Evolutionary conservation across 2,329 filamentous ascomycete species (phyloP).

Genomic region (Aspergillus pseudoviridinutans): DNA sequence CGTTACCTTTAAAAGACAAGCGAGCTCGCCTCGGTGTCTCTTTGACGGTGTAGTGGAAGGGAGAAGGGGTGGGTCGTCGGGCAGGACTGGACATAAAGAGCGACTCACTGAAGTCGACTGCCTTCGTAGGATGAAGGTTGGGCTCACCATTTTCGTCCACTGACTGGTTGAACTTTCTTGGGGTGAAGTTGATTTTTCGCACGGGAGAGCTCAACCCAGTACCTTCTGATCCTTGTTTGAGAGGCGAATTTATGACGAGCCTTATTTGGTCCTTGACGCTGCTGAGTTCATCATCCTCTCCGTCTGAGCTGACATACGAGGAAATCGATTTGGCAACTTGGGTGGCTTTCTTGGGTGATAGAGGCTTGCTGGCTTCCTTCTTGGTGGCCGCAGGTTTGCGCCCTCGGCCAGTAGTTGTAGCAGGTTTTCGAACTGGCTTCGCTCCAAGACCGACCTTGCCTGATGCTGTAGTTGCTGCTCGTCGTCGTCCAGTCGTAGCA

Average conservation of each 20-base stretch:
- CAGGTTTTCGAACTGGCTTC: constrained; percentile 44
- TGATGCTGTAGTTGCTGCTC: constrained; percentile 17
- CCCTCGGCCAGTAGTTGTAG: constrained; percentile 24
- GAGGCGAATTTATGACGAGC: constrained; percentile 32
- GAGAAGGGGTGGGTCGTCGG: constrained; percentile 41
- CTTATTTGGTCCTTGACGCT: constrained; percentile 33
- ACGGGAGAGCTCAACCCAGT: constrained; percentile 32
- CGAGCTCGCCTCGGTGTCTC: constrained; percentile 37
- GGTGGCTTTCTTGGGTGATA: constrained; percentile 48
- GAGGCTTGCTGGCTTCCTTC: constrained; percentile 30
- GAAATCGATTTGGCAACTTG: constrained; percentile 42
- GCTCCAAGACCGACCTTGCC: constrained; percentile 39
- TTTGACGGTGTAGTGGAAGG: constrained; percentile 41
- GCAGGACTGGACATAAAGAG: constrained; percentile 43
- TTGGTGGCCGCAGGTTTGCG: constrained; percentile 32
- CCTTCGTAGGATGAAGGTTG: constrained; percentile 22
- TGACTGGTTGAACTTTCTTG: constrained; percentile 20
- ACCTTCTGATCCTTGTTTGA: constrained; percentile 25
- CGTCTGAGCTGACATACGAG: constrained; percentile 35
- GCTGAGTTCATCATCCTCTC: constrained; percentile 43
- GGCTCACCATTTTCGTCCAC: constrained; percentile 33
- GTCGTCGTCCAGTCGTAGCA: constrained; percentile 20
- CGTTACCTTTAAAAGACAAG: constrained; percentile 20
- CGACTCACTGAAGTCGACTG: constrained; percentile 30
- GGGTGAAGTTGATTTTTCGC: constrained; percentile 29